Base-by-base conservation (phyloP, 1,284 basidiomycete genomes). In the Cystobasidiaceae sp. region DNA sequence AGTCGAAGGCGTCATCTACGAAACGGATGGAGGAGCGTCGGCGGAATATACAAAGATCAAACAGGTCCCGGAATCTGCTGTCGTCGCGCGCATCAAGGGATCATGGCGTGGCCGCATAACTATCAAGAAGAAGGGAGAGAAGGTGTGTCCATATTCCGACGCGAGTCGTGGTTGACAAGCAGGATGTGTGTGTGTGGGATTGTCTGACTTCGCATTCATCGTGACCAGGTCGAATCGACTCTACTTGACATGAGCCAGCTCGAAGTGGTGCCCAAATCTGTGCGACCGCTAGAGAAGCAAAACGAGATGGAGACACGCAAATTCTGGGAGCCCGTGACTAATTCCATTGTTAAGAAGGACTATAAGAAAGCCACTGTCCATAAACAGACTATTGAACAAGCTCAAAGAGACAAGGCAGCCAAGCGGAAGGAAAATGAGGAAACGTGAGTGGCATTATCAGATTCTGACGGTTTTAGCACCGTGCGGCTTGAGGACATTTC, bases 321-420 rank as follows among this genome's bases (percentile, higher is more conserved):
- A 79, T 78, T 97, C 66, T 97, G 94, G 96, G 84, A 89, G 58
- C 83, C 81, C 39, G 92, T 98, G 21, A 93, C 92, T 39, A 81
- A 79, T 15, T 84, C 73, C 0, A 79, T 97, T 63, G 58, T 90
- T 50, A 81, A 80, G 73, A 97, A 96, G 81, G 89, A 96, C 77
- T 97, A 84, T 78, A 81, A 82, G 45, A 90, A 93, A 58, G 93
- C 93, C 58, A 94, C 89, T 52, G 87, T 81, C 79, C 83, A 87
- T 77, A 97, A 96, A 80, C 84, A 91, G 63, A 77, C 76, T 4
- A 93, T 97, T 62, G 93, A 96, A 79, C 92, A 96, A 82, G 82
- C 78, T 73, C 93, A 96, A 80, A 81, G 93, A 62, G 91, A 94
- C 70, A 83, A 85, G 46, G 88, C 91, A 7, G 86, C 86, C 13